A percentile compares a stretch with the other conserved stretches of the same genome.
phyloP scores from a whole-genome alignment of 352 stramenopile species.

The Globisporangium abappressorium region DNA sequence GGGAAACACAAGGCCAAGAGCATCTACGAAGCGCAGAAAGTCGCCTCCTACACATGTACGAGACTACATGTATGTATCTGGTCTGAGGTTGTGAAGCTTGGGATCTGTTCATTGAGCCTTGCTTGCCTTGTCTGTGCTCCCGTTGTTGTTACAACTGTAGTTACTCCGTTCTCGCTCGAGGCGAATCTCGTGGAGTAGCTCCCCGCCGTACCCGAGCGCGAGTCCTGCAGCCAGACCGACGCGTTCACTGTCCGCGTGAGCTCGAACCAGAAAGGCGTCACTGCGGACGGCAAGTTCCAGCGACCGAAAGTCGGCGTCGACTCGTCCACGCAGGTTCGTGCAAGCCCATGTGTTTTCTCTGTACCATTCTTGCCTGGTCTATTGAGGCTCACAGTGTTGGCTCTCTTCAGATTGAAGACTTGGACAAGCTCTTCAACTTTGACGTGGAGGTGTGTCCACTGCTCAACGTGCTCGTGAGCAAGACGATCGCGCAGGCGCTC shows the following conservation, averaged over 20 bases:
- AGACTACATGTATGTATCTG: neutral
- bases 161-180: constrained; percentile 55
- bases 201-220: constrained; percentile 26
- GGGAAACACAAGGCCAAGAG: constrained; percentile 28
- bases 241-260: constrained; percentile 43
- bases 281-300: constrained; percentile 48
- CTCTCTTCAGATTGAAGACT: constrained; percentile 62
- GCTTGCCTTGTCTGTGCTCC: neutral
- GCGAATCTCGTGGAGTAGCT: constrained; percentile 65
- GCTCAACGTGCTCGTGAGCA: constrained; percentile 75
- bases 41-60: constrained; percentile 35
- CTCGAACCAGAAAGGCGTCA: constrained; percentile 30
- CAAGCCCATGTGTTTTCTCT: neutral
- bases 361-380: neutral
- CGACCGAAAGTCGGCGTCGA: constrained; percentile 75
- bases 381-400: neutral
- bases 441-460: constrained; percentile 74
- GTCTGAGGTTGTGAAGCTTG: neutral
- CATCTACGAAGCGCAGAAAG: constrained; percentile 33
- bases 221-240: constrained; percentile 68
- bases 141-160: constrained; percentile 16
- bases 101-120: neutral
- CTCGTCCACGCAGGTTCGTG: constrained; percentile 53
- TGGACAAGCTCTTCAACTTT: constrained; percentile 78
- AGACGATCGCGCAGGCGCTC: constrained; percentile 77